Base-by-base conservation (phyloP, 805 yeast species). In the Metahyphopichia silvanorum region DNA sequence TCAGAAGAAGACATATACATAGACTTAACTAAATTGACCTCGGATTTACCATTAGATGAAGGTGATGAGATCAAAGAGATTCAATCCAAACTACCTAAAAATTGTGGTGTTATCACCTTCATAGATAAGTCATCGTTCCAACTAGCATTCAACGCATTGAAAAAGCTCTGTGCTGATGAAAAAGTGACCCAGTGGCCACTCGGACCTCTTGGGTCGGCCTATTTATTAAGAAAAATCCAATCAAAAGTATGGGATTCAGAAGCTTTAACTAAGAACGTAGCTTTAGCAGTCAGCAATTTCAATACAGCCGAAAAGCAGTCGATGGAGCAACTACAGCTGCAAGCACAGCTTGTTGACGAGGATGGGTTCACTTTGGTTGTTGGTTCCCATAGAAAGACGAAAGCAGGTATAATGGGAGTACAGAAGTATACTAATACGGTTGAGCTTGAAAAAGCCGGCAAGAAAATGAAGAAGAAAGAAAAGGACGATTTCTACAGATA, bases 361-460 rank as follows among this genome's bases (percentile, higher is more conserved):
- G 97, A 89, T 55, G 98, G 97, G 2, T 89, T 89, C 62, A 87
- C 95, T 1, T 63, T 85, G 50, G 98, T 89, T 27, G 95, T 88
- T 14, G 87, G 93, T 8, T 72, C 86, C 31, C 89, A 86, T 52
- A 76, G 95, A 42, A 87, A 86, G 68, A 79, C 93, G 2, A 76
- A 82, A 56, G 77, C 79, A 41, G 85, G 85, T 40, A 69, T 87
- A 24, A 44, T 79, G 55, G 85, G 85, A 26, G 70, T 75, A 49
- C 73, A 64, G 37, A 60, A 64, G 42, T 44, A 53, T 19, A 64
- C 71, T 3, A 57, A 61, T 16, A 60, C 63, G 21, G 59, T 55
- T 11, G 64, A 51, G 42, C 49, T 47, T 35, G 65, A 55, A 2
- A 66, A 60, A 35, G 60, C 64, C 11, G 57, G 63, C 38, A 61